These are phyloP conservation scores for peach (Prunus persica) DNA, from an alignment of 306 rosid species.

Conservation along the genomic window Prunus_persica_NCBIv2 NC_034014.1:8650501-8651000, in stretches of 20 bases:
- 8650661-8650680: no score
- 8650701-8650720: background rate
- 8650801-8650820: background rate
- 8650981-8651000: slow-evolving; percentile 71
- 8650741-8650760: no score
- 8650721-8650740: background rate
- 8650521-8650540: no score
- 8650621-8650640: no score
- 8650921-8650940: slow-evolving; percentile 56
- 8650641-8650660: no score
- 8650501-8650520: no score
- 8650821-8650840: slow-evolving; percentile 77
- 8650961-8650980: slow-evolving; percentile 69
- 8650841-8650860: slow-evolving; percentile 82
- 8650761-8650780: no score
- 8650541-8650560: no score
- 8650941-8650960: slow-evolving; percentile 67
- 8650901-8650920: slow-evolving; percentile 73
- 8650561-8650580: no score
- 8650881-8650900: slow-evolving; percentile 75
- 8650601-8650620: no score
- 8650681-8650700: background rate
- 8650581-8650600: no score
- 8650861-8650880: slow-evolving; percentile 66
- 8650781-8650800: no score